Evolutionary conservation across 2,329 filamentous ascomycete genomes (phyloP).

Genomic region (Golovinomyces cichoracearum): DNA sequence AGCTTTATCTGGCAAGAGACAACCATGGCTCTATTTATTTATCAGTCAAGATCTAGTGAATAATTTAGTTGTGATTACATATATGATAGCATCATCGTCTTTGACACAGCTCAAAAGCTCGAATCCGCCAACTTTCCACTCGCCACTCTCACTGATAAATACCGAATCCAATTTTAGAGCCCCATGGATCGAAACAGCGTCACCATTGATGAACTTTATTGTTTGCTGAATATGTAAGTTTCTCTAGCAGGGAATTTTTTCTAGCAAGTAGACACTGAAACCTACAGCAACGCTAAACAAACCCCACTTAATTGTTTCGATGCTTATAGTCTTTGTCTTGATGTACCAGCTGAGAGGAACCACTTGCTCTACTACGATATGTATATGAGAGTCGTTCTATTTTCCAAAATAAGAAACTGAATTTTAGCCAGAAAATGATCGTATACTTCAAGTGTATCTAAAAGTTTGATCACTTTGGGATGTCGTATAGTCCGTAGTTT

Average conservation of each 20-base stretch:
- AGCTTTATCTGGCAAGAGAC: slow-evolving; percentile 58
- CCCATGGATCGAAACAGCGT: slow-evolving; percentile 76
- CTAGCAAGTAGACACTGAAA: background rate
- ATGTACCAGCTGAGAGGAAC: slow-evolving; percentile 74
- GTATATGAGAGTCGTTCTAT: slow-evolving; percentile 80
- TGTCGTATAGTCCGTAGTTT: slow-evolving; percentile 84
- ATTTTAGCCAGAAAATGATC: background rate
- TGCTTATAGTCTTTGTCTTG: slow-evolving; percentile 59
- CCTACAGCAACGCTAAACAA: slow-evolving; percentile 58
- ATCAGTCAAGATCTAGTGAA: background rate
- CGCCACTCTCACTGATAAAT: slow-evolving; percentile 83
- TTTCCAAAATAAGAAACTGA: background rate
- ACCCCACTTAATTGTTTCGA: slow-evolving; percentile 94
- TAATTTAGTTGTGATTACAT: slow-evolving; percentile 23
- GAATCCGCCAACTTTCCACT: slow-evolving; percentile 91
- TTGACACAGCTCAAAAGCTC: slow-evolving; percentile 87
- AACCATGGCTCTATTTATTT: slow-evolving; percentile 45
- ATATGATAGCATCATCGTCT: slow-evolving; percentile 82
- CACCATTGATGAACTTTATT: slow-evolving; percentile 83
- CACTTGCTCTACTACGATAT: slow-evolving; percentile 81
- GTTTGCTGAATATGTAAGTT: slow-evolving; percentile 34
- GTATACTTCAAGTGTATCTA: slow-evolving; percentile 74
- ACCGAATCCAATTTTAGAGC: slow-evolving; percentile 63
- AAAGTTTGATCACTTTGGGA: slow-evolving; percentile 75
- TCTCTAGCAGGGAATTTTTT: background rate